Evolutionary conservation across 2,329 filamentous ascomycete genomes (phyloP), one percentile per base, ranked within the genome.

Genomic region (Alternaria angustiovoidea): DNA sequence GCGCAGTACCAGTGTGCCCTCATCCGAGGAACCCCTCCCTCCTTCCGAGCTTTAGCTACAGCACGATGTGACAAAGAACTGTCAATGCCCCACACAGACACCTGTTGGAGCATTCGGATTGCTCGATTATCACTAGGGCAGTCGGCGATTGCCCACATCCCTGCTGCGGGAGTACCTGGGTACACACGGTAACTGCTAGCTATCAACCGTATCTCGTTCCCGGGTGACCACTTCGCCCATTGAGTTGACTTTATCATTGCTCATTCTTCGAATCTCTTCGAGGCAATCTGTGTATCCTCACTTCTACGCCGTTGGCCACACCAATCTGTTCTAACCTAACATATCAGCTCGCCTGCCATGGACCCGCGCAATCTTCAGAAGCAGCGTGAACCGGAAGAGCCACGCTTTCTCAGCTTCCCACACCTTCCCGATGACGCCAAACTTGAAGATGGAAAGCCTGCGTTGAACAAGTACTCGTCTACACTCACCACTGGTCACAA

Each of bases 381-480:
- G 63, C 71, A 78, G 59, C 63, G 63, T 11, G 62, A 79, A 62
- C 74, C 75, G 16, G 77, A 78, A 61, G 76, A 79, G 62, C 76
- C 77, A 7, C 76, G 78, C 49, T 89, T 87, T 68, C 82, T 89
- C 63, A 79, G 84, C 63, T 89, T 89, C 70, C 83, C 83, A 52
- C 82, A 84, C 68, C 81, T 85, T 20, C 83, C 82, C 62, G 83
- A 83, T 63, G 83, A 83, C 64, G 84, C 78, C 69, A 83, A 81
- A 59, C 83, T 81, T 55, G 75, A 79, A 56, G 83, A 89, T 78
- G 88, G 88, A 53, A 85, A 85, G 65, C 84, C 82, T n/a, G 85
- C 85, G 20, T 82, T 98, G 66, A 98, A 98, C 81, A 88, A 91
- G 62, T 96, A 92, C 86, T 97, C 93, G 5, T 88, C 92, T 18